Conservation (phyloP, 495 filamentous ascomycete species). For the Bryoglossum gracile region DNA sequence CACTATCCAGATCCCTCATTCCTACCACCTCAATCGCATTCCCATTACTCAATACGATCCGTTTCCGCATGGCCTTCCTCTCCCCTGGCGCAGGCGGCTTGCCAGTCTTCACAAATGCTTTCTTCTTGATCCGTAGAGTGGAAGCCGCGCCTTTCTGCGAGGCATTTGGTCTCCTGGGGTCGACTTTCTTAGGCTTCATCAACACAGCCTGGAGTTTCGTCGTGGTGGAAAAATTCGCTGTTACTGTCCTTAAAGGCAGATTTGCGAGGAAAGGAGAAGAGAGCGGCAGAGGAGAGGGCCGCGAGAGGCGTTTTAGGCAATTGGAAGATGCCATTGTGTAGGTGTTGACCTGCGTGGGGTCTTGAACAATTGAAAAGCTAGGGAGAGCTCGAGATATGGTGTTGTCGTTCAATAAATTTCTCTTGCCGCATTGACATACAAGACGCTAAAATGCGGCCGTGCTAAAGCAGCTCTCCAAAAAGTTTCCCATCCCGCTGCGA, state of each 20-base stretch:
- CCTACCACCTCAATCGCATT: conserved; percentile 74
- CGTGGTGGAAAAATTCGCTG: conserved; percentile 41
- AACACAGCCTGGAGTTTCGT: conserved; percentile 31
- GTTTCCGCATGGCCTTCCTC: conserved; percentile 78
- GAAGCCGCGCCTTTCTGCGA: conserved; percentile 30
- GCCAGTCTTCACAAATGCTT: conserved; percentile 35
- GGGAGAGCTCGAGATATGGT: too few species aligned
- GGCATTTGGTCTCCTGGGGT: conserved; percentile 28
- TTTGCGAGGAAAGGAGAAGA: conserved; percentile 19
- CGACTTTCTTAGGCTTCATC: conserved; percentile 32
- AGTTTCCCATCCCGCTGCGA: too few species aligned
- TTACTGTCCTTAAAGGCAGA: conserved; percentile 28
- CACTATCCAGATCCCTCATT: conserved; percentile 50
- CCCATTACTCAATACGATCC: conserved; percentile 84
- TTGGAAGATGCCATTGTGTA: conserved; percentile 63
- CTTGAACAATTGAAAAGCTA: not conserved
- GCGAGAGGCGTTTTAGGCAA: conserved; percentile 61
- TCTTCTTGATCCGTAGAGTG: conserved; percentile 46
- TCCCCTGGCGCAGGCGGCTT: conserved; percentile 65
- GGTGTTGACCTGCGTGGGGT: too few species aligned
- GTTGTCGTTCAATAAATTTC: not conserved
- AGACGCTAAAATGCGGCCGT: conserved; percentile 22
- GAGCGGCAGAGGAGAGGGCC: conserved; percentile 37
- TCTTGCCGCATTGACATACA: not conserved
- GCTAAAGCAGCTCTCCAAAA: conserved; percentile 16